These are phyloP conservation scores for Jatropha curcas DNA, from an alignment of 345 rosid species.

Conservation along the genomic window DNA sequence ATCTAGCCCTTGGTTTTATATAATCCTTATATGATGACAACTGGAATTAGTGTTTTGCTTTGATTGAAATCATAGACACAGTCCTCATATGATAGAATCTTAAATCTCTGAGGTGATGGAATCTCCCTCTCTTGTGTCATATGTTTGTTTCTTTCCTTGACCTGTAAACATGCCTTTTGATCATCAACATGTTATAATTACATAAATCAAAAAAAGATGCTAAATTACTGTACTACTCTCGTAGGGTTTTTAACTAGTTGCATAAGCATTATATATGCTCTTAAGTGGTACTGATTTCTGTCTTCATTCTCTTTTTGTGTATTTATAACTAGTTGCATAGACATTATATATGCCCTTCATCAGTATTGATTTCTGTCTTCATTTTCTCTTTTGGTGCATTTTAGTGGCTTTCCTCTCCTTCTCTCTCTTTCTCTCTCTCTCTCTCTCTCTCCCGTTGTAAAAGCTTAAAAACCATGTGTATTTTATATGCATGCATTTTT, in stretches of 20 bases:
- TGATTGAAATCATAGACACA: background rate
- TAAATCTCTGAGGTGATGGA: background rate
- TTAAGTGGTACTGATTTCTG: background rate
- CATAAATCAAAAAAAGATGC: background rate
- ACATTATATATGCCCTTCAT: background rate
- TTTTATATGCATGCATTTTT: slow-evolving; percentile 14
- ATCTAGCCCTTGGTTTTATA: background rate
- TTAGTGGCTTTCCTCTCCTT: background rate
- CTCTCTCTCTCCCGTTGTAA: background rate
- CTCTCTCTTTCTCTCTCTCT: background rate
- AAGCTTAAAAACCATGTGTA: slow-evolving; percentile 1
- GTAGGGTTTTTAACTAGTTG: background rate
- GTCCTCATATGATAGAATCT: background rate
- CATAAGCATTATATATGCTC: background rate
- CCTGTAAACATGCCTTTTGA: background rate
- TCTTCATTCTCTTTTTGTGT: background rate
- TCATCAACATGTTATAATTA: background rate
- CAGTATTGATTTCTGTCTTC: background rate
- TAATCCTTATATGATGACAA: background rate
- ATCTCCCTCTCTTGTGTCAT: background rate
- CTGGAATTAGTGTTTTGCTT: background rate
- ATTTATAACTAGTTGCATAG: background rate
- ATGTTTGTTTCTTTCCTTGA: slow-evolving; percentile 4
- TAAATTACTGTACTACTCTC: background rate
- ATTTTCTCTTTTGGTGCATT: background rate